Evolutionary conservation across 345 rosid species (phyloP), one percentile per base, ranked within the genome.

Genomic region (Atalantia buxifolia): DNA sequence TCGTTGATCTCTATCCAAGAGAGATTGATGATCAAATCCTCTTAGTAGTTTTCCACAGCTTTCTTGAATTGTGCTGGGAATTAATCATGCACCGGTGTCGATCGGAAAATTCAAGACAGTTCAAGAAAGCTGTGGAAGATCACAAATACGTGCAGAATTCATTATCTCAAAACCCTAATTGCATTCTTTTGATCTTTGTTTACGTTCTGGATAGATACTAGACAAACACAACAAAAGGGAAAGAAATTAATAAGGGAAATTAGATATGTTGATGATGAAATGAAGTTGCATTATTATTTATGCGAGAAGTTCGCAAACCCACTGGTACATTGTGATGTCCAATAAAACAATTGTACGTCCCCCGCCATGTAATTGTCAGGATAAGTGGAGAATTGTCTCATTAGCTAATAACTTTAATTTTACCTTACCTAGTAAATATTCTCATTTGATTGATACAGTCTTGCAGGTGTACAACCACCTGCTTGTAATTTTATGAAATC

Each of bases 61-160:
- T 64, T 71, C 76, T 77, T 74, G 77, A 83, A 75, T 22, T 30
- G 71, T 65, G 8, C 33, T n/a, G 9, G 48, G 31, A 69, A 45
- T 27, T 27, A 25, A 2, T 48, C 28, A 12, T 72, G 45, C 61
- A 7, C 12, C 27, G 3, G 14, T 25, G 2, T 9, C 48, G 48
- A 40, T 40, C 48, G 14, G 7, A 22, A 57, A n/a, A 7, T 57
- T 57, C 10, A 24, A 64, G 10, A 72, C 81, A 64, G 83, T 77
- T 80, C 83, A 83, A 77, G 79, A 80, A 77, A 83, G 77, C 81
- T 27, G 83, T 83, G 79, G 79, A 83, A 83, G 56, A 83, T 75
- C 81, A 74, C 76, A 36, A 48, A 65, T 36, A 4, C 53, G 9
- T 64, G 4, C 66, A 12, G 19, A 62, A 27, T 27, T 66, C 25